Base-by-base conservation (phyloP, 2,329 filamentous ascomycete species). In the Fusarium sp. region DNA sequence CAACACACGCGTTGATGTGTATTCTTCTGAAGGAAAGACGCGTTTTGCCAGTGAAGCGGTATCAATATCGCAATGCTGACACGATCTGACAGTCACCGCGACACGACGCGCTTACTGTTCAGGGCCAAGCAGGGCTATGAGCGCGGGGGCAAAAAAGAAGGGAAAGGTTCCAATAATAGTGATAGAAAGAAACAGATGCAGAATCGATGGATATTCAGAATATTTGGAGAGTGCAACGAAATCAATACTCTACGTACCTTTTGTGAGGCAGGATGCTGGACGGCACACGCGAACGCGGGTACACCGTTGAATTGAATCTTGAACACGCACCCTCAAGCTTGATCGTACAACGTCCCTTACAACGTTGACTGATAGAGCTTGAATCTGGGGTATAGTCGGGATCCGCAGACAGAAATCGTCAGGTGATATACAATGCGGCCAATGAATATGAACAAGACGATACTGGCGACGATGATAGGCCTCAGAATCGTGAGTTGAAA, bases 401-500 rank as follows among this genome's bases (percentile, higher is more conserved):
- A 75, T 75, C 77, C 76, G 76, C 77, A 78, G 77, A 62, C 68
- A 73, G 62, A 65, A 67, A 54, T 67, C 71, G 85, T 87, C 85
- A 87, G 84, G 84, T 86, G 85, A 86, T 80, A 71, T 72, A 59
- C 63, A 61, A 62, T 62, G 76, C 69, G 77, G 73, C 84, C 85
- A 87, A 87, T 87, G 74, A 74, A 78, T 77, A 77, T 54, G 72
- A 69, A 76, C 77, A 83, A 71, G 74, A 65, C 64, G 76, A 78
- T 72, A 79, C 74, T 83, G 74, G 75, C 75, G 79, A 81, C 78
- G 77, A 76, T 86, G 84, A 87, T 86, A 87, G 85, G 84, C 81
- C 75, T 82, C 73, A 72, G 75, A 77, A 77, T 80, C 73, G 81
- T 78, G 77, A 78, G 77, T 77, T 73, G 75, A 78, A 72, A 71